phyloP scores from a whole-genome alignment of 2,329 filamentous ascomycete genomes.

The Alternaria sp. region DNA sequence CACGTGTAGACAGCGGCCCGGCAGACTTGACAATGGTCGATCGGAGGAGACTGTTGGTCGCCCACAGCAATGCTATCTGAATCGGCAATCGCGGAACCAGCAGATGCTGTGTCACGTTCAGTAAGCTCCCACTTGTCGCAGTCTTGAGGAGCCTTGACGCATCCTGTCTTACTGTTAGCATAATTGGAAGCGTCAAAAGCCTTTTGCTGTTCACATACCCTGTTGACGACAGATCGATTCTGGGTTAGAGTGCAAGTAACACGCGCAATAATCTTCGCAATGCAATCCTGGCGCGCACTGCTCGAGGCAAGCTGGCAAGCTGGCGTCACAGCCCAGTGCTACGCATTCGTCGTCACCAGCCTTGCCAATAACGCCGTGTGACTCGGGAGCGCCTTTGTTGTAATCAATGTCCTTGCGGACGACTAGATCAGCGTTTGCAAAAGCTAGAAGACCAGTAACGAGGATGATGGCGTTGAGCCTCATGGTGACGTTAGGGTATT shows the following conservation, averaged over 20 bases:
- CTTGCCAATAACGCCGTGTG: background rate
- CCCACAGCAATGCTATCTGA: background rate
- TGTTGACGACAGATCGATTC: background rate
- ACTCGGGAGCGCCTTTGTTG: background rate
- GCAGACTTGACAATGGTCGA: background rate
- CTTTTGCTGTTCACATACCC: background rate
- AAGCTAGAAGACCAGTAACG: background rate
- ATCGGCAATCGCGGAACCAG: background rate
- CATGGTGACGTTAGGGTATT: background rate
- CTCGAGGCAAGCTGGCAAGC: slow-evolving; percentile 1
- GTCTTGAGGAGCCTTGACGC: slow-evolving; percentile 4
- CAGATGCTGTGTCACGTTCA: background rate
- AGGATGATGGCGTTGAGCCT: background rate
- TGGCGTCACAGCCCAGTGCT: background rate
- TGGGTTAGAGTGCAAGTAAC: background rate
- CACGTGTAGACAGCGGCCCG: background rate
- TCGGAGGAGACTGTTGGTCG: background rate
- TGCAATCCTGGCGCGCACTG: background rate
- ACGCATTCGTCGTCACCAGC: background rate
- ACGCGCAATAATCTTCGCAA: slow-evolving; percentile 1
- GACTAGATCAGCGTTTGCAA: background rate
- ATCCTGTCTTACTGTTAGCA: background rate
- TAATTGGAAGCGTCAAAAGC: background rate
- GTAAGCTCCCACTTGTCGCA: slow-evolving; percentile 3
- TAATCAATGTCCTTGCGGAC: background rate